Evolutionary conservation across 139 green algal species (phyloP), one percentile per base, ranked within the genome.

Genomic region (Chlamydomonas applanata): DNA sequence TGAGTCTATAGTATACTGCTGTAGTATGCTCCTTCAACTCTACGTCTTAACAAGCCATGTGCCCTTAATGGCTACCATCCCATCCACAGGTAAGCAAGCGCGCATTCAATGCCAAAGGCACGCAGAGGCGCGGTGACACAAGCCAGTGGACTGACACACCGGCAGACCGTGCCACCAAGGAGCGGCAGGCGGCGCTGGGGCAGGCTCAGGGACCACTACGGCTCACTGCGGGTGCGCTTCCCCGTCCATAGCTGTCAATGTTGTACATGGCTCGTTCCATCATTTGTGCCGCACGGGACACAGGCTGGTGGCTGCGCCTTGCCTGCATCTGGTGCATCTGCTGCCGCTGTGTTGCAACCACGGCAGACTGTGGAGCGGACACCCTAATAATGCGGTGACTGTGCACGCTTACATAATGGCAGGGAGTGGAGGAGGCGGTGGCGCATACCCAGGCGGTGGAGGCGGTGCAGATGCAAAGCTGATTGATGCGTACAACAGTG

Each of bases 111-210:
- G 30, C 60, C 5, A 74, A 46, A 35, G 84, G 77, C 60, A 74
- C 76, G 25, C 69, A 72, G 25, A 34, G 53, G 33, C 77, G 82
- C 2, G 89, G 88, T 0, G 89, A 93, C 80, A 91, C 82, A 32
- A 87, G 75, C 24, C 81, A 45, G 24, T 95, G 91, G 91, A 92
- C 91, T 3, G 83, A 91, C 76, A 93, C 83, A 3, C 91, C 90
- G 2, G 68, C 85, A 63, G 74, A 88, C 61, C 65, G 69, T 22
- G 80, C 79, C 19, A 57, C 73, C 46, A 79, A 78, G 54, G 76
- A 74, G 70, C 68, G 59, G 20, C 61, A 73, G 35, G 74, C 72
- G 65, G 33, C 57, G 32, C 60, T 80, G 7, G 67, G 3, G 57
- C 44, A 25, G 44, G 45, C 17, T 66, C 71, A 30, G 74, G 32